These are phyloP conservation scores for Penicillium crustosum DNA, from an alignment of 2,329 filamentous ascomycete genomes.

Conservation along the genomic window DNA sequence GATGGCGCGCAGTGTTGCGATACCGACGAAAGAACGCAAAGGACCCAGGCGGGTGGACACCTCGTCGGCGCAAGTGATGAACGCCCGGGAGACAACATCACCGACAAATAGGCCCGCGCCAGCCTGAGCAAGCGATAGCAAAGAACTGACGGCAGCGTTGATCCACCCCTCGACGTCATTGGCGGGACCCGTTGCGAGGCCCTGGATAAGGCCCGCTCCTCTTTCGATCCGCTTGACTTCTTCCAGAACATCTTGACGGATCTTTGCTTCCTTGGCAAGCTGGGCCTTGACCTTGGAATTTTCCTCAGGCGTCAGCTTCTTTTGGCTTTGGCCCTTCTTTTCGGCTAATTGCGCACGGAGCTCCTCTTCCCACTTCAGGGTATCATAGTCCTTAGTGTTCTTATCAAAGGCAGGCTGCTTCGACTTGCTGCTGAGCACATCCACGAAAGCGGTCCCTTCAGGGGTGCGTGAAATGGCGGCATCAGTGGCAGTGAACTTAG, in stretches of 20 bases:
- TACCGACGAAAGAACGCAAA: constrained; percentile 78
- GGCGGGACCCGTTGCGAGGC: constrained; percentile 81
- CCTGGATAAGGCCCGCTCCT: constrained; percentile 81
- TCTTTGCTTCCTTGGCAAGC: constrained; percentile 78
- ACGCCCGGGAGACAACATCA: constrained; percentile 73
- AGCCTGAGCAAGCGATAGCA: constrained; percentile 69
- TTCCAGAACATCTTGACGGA: constrained; percentile 69
- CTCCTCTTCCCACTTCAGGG: constrained; percentile 95
- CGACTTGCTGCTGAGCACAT: constrained; percentile 83
- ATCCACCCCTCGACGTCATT: constrained; percentile 89
- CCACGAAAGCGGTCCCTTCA: constrained; percentile 83
- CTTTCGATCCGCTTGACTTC: constrained; percentile 72
- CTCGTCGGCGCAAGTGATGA: constrained; percentile 75
- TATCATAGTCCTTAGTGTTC: constrained; percentile 92
- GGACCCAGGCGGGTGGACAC: constrained; percentile 72
- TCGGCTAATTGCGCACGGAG: constrained; percentile 81
- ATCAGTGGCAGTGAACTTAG: constrained; percentile 77
- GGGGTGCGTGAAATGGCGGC: constrained; percentile 90
- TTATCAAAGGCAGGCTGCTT: constrained; percentile 72
- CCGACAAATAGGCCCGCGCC: constrained; percentile 81
- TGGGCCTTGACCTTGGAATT: constrained; percentile 88
- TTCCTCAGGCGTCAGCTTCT: constrained; percentile 88
- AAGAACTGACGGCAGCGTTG: constrained; percentile 70
- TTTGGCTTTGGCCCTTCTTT: constrained; percentile 81
- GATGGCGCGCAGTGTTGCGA: constrained; percentile 79